These are phyloP conservation scores for Fusarium sp. DNA, from an alignment of 2,329 filamentous ascomycete species.

Conservation along the genomic window DNA sequence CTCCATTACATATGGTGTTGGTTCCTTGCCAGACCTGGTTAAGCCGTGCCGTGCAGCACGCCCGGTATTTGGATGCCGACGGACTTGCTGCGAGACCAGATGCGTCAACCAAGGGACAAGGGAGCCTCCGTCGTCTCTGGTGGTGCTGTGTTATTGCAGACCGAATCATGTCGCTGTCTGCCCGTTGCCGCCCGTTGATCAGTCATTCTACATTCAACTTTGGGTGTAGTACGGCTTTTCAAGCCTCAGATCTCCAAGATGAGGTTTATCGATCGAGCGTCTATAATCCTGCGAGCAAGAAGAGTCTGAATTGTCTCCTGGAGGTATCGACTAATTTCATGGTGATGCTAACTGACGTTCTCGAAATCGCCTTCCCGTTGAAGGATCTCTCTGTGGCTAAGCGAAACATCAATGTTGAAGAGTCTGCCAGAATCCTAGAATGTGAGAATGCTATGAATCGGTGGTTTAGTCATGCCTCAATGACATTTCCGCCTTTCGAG, in stretches of 20 bases:
- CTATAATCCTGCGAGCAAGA: background rate
- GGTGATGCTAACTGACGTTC: background rate
- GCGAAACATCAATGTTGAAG: background rate
- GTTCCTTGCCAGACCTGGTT: background rate
- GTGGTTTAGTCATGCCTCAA: background rate
- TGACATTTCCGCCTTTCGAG: background rate
- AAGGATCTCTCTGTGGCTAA: background rate
- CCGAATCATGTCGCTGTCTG: background rate
- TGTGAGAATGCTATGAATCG: background rate
- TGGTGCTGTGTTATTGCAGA: background rate
- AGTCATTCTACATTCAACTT: background rate
- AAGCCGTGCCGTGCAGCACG: background rate
- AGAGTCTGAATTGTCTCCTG: background rate
- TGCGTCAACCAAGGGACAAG: background rate
- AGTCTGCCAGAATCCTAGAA: background rate
- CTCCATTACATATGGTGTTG: background rate
- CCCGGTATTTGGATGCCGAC: background rate
- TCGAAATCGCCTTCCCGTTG: background rate
- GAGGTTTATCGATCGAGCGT: background rate
- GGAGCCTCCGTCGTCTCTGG: background rate
- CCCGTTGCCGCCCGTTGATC: background rate
- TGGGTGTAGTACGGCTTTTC: background rate
- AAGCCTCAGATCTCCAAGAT: background rate
- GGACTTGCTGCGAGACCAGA: background rate
- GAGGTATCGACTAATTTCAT: background rate